These are phyloP conservation scores for Podospora australis DNA, from an alignment of 495 filamentous ascomycete genomes.

Conservation along the genomic window DNA sequence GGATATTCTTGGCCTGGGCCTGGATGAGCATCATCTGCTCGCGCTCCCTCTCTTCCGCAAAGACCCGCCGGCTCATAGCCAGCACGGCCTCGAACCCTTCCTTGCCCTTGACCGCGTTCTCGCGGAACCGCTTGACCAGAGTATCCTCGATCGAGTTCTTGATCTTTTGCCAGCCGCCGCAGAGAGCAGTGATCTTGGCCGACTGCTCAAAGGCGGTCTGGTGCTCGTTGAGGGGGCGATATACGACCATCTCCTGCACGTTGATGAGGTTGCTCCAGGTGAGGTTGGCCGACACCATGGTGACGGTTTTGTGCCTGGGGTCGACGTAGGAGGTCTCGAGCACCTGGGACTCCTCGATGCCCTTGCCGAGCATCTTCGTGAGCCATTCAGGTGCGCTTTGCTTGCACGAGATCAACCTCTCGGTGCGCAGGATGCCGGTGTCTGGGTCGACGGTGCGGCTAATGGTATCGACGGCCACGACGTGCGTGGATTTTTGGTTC, in stretches of 20 bases:
- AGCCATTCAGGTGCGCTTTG: conserved; percentile 89
- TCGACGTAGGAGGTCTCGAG: conserved; percentile 96
- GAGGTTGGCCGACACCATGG: conserved; percentile 88
- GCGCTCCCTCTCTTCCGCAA: conserved; percentile 69
- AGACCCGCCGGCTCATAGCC: conserved; percentile 87
- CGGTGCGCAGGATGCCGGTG: conserved; percentile 89
- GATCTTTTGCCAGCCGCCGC: conserved; percentile 92
- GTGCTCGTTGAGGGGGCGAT: conserved; percentile 57
- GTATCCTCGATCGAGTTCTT: conserved; percentile 91
- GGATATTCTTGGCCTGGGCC: conserved; percentile 26
- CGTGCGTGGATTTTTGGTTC: conserved; percentile 93
- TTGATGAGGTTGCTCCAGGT: conserved; percentile 81
- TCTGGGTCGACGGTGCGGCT: conserved; percentile 68
- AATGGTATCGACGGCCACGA: conserved; percentile 89
- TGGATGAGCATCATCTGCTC: conserved; percentile 26
- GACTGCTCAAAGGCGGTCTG: conserved; percentile 80
- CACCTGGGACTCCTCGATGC: conserved; percentile 67
- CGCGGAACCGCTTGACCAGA: conserved; percentile 76
- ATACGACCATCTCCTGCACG: conserved; percentile 85
- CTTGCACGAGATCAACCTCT: conserved; percentile 91
- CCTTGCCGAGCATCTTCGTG: conserved; percentile 60
- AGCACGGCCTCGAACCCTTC: conserved; percentile 93
- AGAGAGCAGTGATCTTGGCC: conserved; percentile 86
- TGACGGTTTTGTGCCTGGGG: conserved; percentile 71
- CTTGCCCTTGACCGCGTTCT: conserved; percentile 82